Conservation (phyloP, 1,139 yeast genomes). For the Pichia sp. region DNA sequence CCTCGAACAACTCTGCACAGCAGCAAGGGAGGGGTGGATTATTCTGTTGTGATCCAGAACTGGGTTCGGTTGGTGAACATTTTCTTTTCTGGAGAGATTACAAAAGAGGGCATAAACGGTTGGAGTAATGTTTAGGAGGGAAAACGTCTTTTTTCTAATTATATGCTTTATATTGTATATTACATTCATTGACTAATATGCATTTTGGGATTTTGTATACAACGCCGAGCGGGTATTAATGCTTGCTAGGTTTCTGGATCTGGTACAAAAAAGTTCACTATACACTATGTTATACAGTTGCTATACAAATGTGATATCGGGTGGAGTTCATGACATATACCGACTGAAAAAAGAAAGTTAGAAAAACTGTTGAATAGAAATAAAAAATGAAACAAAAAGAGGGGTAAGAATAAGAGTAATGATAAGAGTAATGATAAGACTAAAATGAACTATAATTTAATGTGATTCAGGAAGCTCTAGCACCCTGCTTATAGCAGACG, state of each 20-base stretch:
- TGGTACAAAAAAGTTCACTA: too few relatives aligned
- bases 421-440: too few relatives aligned
- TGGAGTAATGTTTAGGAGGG: constrained; percentile 15
- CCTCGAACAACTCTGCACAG: constrained; percentile 15
- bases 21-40: constrained; percentile 15
- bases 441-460: background rate
- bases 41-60: constrained; percentile 14
- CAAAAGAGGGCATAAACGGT: constrained; percentile 20
- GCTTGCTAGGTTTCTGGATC: too few relatives aligned
- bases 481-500: constrained; percentile 8
- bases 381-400: too few relatives aligned
- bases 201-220: too few relatives aligned
- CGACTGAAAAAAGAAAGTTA: too few relatives aligned
- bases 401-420: too few relatives aligned
- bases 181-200: background rate
- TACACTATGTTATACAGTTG: too few relatives aligned
- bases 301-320: too few relatives aligned
- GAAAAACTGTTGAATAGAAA: too few relatives aligned
- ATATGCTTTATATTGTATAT: background rate
- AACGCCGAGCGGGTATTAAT: too few relatives aligned
- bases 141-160: background rate
- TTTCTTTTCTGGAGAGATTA: constrained; percentile 15
- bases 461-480: background rate
- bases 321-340: too few relatives aligned
- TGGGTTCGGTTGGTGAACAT: constrained; percentile 18